Evolutionary conservation across 148 eudicot genomes (phyloP).

Genomic region (Oxyria digyna): DNA sequence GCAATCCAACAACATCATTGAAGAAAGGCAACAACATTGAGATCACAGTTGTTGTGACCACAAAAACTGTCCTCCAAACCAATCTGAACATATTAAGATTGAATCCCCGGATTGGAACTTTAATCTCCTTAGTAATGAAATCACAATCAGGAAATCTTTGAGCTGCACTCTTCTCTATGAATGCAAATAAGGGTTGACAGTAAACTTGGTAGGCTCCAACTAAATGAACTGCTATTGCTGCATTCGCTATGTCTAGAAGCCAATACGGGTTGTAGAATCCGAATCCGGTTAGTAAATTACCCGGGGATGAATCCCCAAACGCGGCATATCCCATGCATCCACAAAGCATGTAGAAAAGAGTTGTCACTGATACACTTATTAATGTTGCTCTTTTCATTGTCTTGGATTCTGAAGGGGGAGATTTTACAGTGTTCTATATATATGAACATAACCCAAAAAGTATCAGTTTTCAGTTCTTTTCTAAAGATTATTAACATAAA

Average conservation of each 20-base stretch:
- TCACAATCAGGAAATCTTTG: conserved; percentile 23
- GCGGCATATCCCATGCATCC: conserved; percentile 52
- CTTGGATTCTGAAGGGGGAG: conserved; percentile 42
- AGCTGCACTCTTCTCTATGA: conserved; percentile 24
- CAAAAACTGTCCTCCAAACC: conserved; percentile 39
- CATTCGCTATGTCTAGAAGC: conserved; percentile 47
- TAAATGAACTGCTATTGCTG: conserved; percentile 39
- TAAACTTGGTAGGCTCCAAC: conserved; percentile 54
- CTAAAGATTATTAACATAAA: too few species aligned
- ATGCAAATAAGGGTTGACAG: conserved; percentile 44
- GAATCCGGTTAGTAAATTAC: conserved; percentile 44
- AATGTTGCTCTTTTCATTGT: conserved; percentile 44
- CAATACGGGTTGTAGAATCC: conserved; percentile 59
- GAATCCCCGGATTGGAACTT: conserved; percentile 24
- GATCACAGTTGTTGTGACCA: conserved; percentile 34
- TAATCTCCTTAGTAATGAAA: conserved; percentile 29
- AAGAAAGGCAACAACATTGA: conserved; percentile 50
- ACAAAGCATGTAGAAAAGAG: conserved; percentile 41
- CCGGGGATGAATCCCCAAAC: conserved; percentile 37
- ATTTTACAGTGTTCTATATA: conserved; percentile 32
- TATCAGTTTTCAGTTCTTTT: too few species aligned
- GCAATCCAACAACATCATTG: conserved; percentile 42
- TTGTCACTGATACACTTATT: conserved; percentile 33
- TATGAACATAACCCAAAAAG: neutral
- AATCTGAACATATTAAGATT: conserved; percentile 30